These are phyloP conservation scores for Kokia cookei DNA, from an alignment of 441 rosid genomes.

Conservation along the genomic window DNA sequence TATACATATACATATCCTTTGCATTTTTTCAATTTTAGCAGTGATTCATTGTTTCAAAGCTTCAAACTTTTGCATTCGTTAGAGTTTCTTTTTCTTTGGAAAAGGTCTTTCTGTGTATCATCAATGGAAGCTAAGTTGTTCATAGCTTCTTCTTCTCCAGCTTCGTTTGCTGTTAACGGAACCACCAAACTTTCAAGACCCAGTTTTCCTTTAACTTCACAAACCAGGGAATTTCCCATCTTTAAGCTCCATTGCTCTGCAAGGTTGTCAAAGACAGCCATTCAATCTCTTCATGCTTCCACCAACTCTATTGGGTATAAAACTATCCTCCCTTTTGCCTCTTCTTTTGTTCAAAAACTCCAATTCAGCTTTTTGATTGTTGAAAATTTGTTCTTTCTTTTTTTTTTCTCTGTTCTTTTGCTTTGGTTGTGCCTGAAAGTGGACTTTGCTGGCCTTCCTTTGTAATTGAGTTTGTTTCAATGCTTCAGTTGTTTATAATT, in stretches of 20 bases:
- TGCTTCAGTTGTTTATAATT: background rate
- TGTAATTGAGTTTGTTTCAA: background rate
- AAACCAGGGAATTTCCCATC: conserved; percentile 1
- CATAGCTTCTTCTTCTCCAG: conserved; percentile 25
- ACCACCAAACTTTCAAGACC: conserved; percentile 14
- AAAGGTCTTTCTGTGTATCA: background rate
- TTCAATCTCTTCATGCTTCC: conserved; percentile 28
- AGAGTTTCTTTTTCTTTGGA: background rate
- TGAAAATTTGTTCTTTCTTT: background rate
- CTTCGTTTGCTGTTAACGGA: conserved; percentile 7
- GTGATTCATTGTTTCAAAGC: background rate
- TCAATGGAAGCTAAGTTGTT: conserved; percentile 55
- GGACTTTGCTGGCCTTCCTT: background rate
- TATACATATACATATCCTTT: background rate
- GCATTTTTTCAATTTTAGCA: background rate
- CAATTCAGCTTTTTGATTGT: background rate
- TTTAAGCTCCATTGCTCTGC: conserved; percentile 14
- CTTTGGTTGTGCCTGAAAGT: background rate
- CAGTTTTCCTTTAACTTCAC: conserved; percentile 14
- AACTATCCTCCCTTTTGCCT: background rate
- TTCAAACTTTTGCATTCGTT: background rate
- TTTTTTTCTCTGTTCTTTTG: background rate
- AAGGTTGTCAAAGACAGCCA: conserved; percentile 25
- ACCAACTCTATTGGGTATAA: conserved; percentile 45
- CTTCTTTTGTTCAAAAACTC: background rate